Percentiles rank a stretch among this genome's conserved stretches.
phyloP scores from a whole-genome alignment of 75 land plant genomes.

The Ceratopteris richardii region DNA sequence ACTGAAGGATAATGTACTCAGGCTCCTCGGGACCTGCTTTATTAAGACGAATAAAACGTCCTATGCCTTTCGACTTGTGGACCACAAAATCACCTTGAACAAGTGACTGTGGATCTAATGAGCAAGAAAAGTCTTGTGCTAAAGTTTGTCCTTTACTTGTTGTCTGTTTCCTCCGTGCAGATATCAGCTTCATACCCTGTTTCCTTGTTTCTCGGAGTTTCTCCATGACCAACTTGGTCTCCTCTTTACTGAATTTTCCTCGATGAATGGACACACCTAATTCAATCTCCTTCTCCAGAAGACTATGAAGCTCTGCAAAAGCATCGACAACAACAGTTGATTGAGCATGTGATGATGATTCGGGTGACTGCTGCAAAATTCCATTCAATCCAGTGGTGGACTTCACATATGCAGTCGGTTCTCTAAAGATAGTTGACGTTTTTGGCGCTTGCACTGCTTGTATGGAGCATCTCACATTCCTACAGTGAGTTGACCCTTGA shows the following conservation, averaged over 20 bases:
- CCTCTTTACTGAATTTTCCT: not conserved
- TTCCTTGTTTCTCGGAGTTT: constrained; percentile 2
- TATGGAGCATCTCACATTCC: no score
- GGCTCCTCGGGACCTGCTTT: constrained; percentile 33
- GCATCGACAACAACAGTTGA: not conserved
- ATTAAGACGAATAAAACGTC: constrained; percentile 67
- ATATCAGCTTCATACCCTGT: not conserved
- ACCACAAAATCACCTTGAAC: constrained; percentile 82
- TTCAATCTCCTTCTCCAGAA: constrained; percentile 5
- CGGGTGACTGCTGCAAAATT: no score
- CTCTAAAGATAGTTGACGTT: no score
- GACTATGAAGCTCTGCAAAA: constrained; percentile 5
- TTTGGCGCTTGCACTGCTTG: no score
- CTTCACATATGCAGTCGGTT: no score
- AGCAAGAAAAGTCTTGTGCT: constrained; percentile 28
- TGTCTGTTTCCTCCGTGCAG: not conserved
- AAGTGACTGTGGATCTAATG: constrained; percentile 79
- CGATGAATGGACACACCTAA: not conserved
- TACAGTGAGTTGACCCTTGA: no score
- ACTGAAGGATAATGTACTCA: constrained; percentile 80
- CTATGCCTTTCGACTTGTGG: constrained; percentile 91
- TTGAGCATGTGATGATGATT: no score
- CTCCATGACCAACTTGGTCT: not conserved
- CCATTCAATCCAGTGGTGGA: no score
- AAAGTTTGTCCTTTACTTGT: not conserved